Evolutionary conservation across 1,284 basidiomycete species (phyloP), one percentile per base, ranked within the genome.

Genomic region (Meira miltonrushii): DNA sequence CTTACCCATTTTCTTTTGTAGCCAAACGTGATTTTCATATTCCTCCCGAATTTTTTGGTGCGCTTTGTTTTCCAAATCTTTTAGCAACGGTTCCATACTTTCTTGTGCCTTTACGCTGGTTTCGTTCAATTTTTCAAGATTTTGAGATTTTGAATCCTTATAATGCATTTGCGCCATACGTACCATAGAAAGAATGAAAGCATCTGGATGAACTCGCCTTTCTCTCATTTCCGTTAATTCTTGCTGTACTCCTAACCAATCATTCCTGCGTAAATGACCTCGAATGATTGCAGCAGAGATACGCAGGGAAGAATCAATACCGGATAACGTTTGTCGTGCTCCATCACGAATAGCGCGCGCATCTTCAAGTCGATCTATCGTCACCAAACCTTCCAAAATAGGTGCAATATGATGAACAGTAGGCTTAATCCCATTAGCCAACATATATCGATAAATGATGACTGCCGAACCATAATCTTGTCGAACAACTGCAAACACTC

Each of bases 341-440:
- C 62, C 65, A 12, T 38, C 49, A 46, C 67, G 65, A 38, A 69
- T 55, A 12, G 17, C 53, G 43, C 63, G 62, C 0, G 68, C 68
- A 23, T 69, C 66, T 0, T 43, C 12, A 8, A 69, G 19, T 55
- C 57, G 55, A 15, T 62, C 63, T 3, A 59, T 54, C 0, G 60
- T 56, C 7, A 55, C 53, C 15, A 68, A 57, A 0, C 68, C 68
- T 37, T 69, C 68, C 41, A 67, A 43, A 8, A 69, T 58, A 3
- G 68, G 66, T 2, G 66, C 65, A 10, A 69, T 60, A 51, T 69
- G 68, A 60, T 63, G 61, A 57, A 66, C 60, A 21, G 28, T 64
- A 2, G 65, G 68, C 40, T 28, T 37, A 28, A 68, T 55, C 12
- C 54, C 51, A 37, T 67, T 64, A 17, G 43, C 23, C n/a, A 69